Evolutionary conservation across 768 basidiomycete genomes (phyloP).

Genomic region (Lyophyllum shimeji): DNA sequence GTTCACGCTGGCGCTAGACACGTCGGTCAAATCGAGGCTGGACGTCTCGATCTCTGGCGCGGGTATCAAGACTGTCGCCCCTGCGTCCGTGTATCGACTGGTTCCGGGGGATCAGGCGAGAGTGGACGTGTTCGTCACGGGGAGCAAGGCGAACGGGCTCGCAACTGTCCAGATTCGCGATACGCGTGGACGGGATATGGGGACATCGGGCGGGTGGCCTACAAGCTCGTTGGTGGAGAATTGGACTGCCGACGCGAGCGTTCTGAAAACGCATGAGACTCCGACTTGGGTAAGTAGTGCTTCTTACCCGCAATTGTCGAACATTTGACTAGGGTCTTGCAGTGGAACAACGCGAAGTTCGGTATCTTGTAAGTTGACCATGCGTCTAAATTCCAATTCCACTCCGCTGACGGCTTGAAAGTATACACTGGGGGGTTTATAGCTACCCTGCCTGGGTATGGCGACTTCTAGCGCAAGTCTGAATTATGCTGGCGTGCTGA

Average conservation of each 20-base stretch:
- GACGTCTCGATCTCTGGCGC: conserved; percentile 35
- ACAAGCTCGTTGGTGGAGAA: conserved; percentile 35
- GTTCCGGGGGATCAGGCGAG: conserved; percentile 50
- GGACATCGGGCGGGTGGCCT: conserved; percentile 35
- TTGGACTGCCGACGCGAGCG: conserved; percentile 37
- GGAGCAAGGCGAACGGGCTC: conserved; percentile 24
- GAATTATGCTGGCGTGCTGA: conserved; percentile 1
- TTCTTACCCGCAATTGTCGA: background rate
- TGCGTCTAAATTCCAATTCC: background rate
- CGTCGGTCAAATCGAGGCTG: conserved; percentile 32
- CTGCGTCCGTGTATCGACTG: conserved; percentile 44
- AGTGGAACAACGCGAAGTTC: conserved; percentile 55
- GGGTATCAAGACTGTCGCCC: conserved; percentile 40
- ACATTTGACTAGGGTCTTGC: background rate
- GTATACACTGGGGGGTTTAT: conserved; percentile 52
- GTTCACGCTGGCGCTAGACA: conserved; percentile 20
- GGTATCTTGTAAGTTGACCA: conserved; percentile 50
- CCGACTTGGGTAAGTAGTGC: conserved; percentile 46
- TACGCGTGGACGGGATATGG: conserved; percentile 30
- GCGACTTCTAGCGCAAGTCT: background rate
- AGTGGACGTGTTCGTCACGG: conserved; percentile 46
- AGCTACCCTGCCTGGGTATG: conserved; percentile 45
- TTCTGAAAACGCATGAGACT: conserved; percentile 45
- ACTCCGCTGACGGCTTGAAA: conserved; percentile 18
- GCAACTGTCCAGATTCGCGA: conserved; percentile 36